These are phyloP conservation scores for Verbascum thapsus DNA, from an alignment of 257 asterid genomes.

Conservation along the genomic window DNA sequence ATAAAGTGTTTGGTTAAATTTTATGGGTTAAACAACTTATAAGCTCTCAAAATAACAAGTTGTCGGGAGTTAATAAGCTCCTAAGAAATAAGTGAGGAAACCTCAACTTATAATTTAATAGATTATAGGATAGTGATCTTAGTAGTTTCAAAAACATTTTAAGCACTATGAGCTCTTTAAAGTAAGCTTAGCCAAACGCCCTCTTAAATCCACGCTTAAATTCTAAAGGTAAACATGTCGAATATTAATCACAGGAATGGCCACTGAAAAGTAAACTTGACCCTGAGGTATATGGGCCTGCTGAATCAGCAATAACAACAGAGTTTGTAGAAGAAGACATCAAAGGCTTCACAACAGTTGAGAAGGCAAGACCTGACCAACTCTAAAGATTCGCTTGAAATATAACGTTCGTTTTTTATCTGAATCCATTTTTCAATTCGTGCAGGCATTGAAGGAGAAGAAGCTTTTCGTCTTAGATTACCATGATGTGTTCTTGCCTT, in stretches of 20 bases:
- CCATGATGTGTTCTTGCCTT: slow-evolving; percentile 72
- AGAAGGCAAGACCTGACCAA: slow-evolving; percentile 47
- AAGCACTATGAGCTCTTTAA: no score
- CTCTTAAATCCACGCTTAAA: background rate
- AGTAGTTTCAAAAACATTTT: no score
- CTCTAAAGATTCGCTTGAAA: background rate
- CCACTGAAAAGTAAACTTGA: slow-evolving; percentile 79
- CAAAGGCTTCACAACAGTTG: slow-evolving; percentile 49
- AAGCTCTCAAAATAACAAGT: no score
- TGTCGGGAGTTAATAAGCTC: no score
- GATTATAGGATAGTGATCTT: no score
- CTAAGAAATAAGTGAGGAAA: no score
- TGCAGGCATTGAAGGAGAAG: slow-evolving; percentile 67
- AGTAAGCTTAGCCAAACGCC: no score
- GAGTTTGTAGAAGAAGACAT: slow-evolving; percentile 53
- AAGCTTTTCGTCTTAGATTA: slow-evolving; percentile 67
- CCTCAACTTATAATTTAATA: no score
- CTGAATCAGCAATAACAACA: slow-evolving; percentile 63
- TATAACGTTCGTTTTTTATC: background rate
- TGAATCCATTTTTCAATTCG: background rate
- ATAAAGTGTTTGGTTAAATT: no score
- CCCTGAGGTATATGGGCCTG: slow-evolving; percentile 69
- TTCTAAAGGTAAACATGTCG: background rate
- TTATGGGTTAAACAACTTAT: no score
- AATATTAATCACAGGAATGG: slow-evolving; percentile 60